Evolutionary conservation across 176 grass and related monocot genomes (phyloP), one percentile per base, ranked within the genome.

Genomic region (Zoysia japonica): DNA sequence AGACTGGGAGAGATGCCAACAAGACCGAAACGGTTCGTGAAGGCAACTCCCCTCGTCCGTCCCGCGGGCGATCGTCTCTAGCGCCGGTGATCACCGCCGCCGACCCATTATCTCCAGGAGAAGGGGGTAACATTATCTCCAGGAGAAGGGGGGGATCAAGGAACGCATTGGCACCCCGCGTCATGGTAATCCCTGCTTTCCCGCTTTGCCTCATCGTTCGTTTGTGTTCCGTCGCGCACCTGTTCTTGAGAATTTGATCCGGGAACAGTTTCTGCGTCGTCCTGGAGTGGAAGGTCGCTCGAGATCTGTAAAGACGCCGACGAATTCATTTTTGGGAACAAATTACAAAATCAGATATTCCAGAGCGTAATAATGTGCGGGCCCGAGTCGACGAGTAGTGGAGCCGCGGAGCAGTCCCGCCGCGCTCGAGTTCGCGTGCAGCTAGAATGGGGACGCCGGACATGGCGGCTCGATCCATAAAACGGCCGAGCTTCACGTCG

Each of bases 131-230:
- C 28, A 28, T 28, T 28, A 28, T 28, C 28, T 28, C 28, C 28
- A 28, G 40, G 43, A 10, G 2, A 74, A 19, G 17, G 12, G 2
- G 28, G 28, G 28, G 28, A 20, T 57, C 17, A 57, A 57, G 12
- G 40, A 20, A 6, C 5, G 7, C 16, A 7, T 13, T 36, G 35
- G 20, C 6, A 39, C n/a, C 60, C 14, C 54, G 9, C 37, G 55
- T 39, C 81, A 83, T 83, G 81, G 81, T 83, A 76, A 76, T 67
- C 50, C 45, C 17, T 61, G 51, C 19, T 36, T 35, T 12, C 74
- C 1, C 8, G 36, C 37, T 42, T 41, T 15, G 39, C 2, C 19
- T 44, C 2, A 17, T 3, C 20, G 16, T 60, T 45, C 11, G 38
- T 11, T 43, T 2, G 13, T 1, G 4, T 55, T 15, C 7, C 61